A percentile compares a stretch with the other conserved stretches of the same genome.
Conservation (phyloP, 1,284 basidiomycete genomes). For the Mycena sp. region DNA sequence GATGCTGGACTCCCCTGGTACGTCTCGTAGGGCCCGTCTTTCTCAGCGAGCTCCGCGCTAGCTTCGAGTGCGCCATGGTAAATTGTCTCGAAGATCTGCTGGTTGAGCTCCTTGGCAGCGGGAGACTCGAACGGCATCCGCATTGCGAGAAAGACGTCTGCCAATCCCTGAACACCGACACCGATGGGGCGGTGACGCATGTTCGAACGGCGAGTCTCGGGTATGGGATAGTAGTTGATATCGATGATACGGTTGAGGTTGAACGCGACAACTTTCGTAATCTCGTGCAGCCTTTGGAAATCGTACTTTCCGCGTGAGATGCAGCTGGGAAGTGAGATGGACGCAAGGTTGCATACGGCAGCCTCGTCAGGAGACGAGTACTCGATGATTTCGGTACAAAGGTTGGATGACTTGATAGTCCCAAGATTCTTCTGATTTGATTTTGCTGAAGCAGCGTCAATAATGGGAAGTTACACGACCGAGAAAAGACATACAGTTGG, state of each 20-base stretch:
- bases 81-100: constrained; percentile 98
- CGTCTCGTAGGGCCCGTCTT: constrained; percentile 89
- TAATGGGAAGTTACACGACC: background rate
- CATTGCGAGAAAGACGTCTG: constrained; percentile 98
- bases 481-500: constrained; percentile 68
- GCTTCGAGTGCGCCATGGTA: constrained; percentile 96
- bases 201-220: constrained; percentile 92
- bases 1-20: constrained; percentile 93
- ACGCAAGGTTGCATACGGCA: constrained; percentile 99
- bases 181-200: constrained; percentile 98
- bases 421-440: constrained; percentile 99
- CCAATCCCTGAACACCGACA: constrained; percentile 97
- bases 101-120: constrained; percentile 89
- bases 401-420: constrained; percentile 99
- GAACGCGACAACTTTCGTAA: constrained; percentile 90
- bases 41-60: constrained; percentile 87
- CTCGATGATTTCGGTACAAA: constrained; percentile 99
- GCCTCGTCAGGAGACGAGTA: constrained; percentile 98
- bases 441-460: constrained; percentile 65
- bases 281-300: constrained; percentile 95
- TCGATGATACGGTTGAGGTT: constrained; percentile 98
- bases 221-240: constrained; percentile 93
- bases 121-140: constrained; percentile 93
- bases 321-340: constrained; percentile 93
- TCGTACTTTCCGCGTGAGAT: constrained; percentile 83